Percentiles rank a stretch among this genome's conserved stretches.
These are phyloP conservation scores for Eimeria sp. DNA, from an alignment of 169 alveolate species.

Conservation along the genomic window DNA sequence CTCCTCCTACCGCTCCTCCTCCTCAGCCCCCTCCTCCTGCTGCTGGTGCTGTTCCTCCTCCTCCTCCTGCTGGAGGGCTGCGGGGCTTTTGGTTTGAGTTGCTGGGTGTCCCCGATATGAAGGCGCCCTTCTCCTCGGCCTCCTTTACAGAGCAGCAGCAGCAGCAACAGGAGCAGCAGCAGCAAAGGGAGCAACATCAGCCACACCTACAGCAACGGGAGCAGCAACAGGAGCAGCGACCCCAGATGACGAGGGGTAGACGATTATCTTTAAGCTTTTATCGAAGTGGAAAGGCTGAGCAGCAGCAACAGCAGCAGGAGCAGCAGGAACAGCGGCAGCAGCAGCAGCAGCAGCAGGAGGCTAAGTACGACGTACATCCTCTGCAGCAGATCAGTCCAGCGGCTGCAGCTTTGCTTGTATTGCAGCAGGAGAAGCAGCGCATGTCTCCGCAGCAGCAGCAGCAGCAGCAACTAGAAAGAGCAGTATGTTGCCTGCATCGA, in stretches of 20 bases:
- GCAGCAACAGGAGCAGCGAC: slow-evolving; percentile 10
- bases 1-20: not conserved
- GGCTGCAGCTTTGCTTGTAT: slow-evolving; percentile 29
- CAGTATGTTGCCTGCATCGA: slow-evolving; percentile 29
- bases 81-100: slow-evolving; percentile 50
- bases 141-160: slow-evolving; percentile 26
- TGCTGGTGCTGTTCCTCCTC: slow-evolving; percentile 30
- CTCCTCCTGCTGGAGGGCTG: slow-evolving; percentile 47
- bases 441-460: slow-evolving; percentile 30
- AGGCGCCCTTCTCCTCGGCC: slow-evolving; percentile 24
- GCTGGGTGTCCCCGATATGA: slow-evolving; percentile 46
- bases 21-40: not conserved
- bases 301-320: not conserved
- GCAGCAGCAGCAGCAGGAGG: slow-evolving; percentile 47
- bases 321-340: slow-evolving; percentile 1
- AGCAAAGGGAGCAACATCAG: not conserved
- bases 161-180: slow-evolving; percentile 13
- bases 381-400: slow-evolving; percentile 20
- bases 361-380: slow-evolving; percentile 5
- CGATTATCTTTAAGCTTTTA: not conserved
- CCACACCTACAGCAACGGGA: not conserved
- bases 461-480: slow-evolving; percentile 15
- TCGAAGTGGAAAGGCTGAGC: not conserved
- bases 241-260: not conserved
- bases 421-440: slow-evolving; percentile 56